Conservation (phyloP, 352 stramenopile species). For the Pythium insidiosum region DNA sequence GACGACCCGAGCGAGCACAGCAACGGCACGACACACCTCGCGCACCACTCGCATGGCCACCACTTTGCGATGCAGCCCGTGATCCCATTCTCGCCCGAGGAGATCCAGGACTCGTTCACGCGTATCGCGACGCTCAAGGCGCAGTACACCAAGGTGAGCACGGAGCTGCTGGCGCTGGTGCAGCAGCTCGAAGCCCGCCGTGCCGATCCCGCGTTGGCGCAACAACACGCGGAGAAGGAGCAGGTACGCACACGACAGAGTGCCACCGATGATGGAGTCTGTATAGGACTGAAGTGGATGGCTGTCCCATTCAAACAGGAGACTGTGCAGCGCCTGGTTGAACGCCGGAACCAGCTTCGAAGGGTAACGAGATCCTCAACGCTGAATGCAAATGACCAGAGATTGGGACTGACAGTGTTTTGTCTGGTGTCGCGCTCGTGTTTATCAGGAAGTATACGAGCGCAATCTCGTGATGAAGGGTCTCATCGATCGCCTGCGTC, state of each 20-base stretch:
- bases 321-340: slow-evolving; percentile 37
- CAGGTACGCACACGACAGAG: no score
- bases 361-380: slow-evolving; percentile 30
- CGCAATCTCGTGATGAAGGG: slow-evolving; percentile 83
- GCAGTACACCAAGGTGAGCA: slow-evolving; percentile 73
- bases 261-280: no score
- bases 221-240: slow-evolving; percentile 6
- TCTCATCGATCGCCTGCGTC: slow-evolving; percentile 69
- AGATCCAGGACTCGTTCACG: slow-evolving; percentile 84
- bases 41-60: slow-evolving; percentile 20
- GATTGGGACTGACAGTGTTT: neutral
- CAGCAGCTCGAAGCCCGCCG: slow-evolving; percentile 32
- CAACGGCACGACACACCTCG: slow-evolving; percentile 32
- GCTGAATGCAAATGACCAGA: neutral
- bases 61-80: slow-evolving; percentile 29
- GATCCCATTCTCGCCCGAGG: slow-evolving; percentile 67
- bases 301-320: no score
- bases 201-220: slow-evolving; percentile 6
- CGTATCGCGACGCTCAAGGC: slow-evolving; percentile 72
- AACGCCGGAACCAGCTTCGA: slow-evolving; percentile 61
- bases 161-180: slow-evolving; percentile 45
- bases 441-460: slow-evolving; percentile 67
- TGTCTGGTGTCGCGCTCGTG: no score
- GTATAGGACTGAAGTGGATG: no score
- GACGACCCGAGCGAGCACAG: slow-evolving; percentile 37